These are phyloP conservation scores for Brassica juncea DNA, from an alignment of 345 rosid species.

Conservation along the genomic window DNA sequence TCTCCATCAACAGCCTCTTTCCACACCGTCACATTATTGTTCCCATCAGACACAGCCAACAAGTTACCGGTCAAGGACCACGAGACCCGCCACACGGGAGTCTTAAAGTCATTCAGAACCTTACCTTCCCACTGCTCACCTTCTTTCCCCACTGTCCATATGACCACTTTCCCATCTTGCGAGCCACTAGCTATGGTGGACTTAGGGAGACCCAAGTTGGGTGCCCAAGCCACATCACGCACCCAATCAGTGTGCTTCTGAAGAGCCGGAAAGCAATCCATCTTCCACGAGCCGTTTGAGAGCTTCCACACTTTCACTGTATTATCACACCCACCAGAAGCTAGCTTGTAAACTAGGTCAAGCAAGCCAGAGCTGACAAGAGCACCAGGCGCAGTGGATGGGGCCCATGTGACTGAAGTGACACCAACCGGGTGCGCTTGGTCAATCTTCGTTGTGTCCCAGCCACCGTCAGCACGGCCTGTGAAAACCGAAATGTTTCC, in stretches of 20 bases:
- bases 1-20: constrained; percentile 66
- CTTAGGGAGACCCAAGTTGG: constrained; percentile 69
- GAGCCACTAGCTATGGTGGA: constrained; percentile 73
- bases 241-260: constrained; percentile 69
- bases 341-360: constrained; percentile 63
- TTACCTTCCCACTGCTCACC: constrained; percentile 67
- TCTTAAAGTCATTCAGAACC: constrained; percentile 60
- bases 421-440: constrained; percentile 73
- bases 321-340: constrained; percentile 66
- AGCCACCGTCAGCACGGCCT: constrained; percentile 57
- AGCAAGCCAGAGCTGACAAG: constrained; percentile 55
- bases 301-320: constrained; percentile 70
- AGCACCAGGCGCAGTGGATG: constrained; percentile 62
- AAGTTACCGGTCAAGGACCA: constrained; percentile 71
- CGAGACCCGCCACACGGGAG: constrained; percentile 65
- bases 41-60: constrained; percentile 63
- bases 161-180: constrained; percentile 64
- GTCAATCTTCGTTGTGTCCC: constrained; percentile 64
- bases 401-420: constrained; percentile 69
- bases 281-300: constrained; percentile 57
- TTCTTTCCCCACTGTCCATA: constrained; percentile 63
- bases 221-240: constrained; percentile 75
- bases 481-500: constrained; percentile 66
- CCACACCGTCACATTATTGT: constrained; percentile 61
- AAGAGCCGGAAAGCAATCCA: constrained; percentile 69